These are phyloP conservation scores for Colletotrichum cuscutae DNA, from an alignment of 2,329 filamentous ascomycete species.

Conservation along the genomic window DNA sequence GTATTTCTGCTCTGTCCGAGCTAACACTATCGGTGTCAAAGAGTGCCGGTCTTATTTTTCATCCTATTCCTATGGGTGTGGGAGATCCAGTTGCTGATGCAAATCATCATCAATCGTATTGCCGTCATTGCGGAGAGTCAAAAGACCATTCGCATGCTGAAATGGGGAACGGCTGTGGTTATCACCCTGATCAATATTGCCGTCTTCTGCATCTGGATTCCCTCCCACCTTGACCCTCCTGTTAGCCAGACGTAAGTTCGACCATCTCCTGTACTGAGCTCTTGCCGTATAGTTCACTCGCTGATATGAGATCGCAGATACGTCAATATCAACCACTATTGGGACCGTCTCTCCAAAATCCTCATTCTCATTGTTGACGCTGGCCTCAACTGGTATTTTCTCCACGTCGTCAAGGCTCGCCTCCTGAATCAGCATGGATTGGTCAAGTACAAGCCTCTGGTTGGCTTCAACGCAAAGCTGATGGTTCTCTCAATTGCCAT, in stretches of 20 bases:
- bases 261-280: not conserved
- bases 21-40: constrained; percentile 23
- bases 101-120: constrained; percentile 66
- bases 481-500: constrained; percentile 60
- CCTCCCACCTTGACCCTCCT: constrained; percentile 53
- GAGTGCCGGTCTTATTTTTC: constrained; percentile 47
- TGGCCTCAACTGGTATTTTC: constrained; percentile 63
- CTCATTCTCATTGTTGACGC: constrained; percentile 62
- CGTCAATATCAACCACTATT: constrained; percentile 58
- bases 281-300: fast-evolving
- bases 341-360: constrained; percentile 64
- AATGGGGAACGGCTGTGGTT: constrained; percentile 56
- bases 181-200: constrained; percentile 63
- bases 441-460: constrained; percentile 60
- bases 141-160: constrained; percentile 50
- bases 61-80: constrained; percentile 54
- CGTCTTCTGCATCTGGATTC: constrained; percentile 66
- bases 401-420: constrained; percentile 55
- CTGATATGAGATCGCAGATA: constrained; percentile 36
- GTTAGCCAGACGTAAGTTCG: constrained; percentile 46
- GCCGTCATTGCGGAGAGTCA: constrained; percentile 57
- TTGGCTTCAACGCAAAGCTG: constrained; percentile 60
- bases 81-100: constrained; percentile 61
- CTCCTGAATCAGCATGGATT: constrained; percentile 58
- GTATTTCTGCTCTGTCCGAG: not conserved